Evolutionary conservation across 192 early-diverging fungal species (phyloP).

Genomic region (Pilaira anomala): DNA sequence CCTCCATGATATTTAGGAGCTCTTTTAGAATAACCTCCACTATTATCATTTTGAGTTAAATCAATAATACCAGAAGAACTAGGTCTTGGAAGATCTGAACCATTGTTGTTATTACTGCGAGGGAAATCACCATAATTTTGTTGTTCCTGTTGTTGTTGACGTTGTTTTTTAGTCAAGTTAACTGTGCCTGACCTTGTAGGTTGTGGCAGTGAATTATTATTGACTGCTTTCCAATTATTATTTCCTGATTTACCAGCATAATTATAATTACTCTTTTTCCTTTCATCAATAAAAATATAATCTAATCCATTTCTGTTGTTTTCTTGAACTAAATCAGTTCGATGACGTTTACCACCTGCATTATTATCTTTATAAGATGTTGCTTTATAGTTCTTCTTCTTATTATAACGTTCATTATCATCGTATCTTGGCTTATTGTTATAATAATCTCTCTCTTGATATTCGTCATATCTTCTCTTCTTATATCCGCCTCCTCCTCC

Average conservation of each 20-base stretch:
- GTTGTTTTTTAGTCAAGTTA: neutral
- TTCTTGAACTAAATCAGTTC: neutral
- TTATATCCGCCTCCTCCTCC: too few relatives aligned
- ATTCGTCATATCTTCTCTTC: neutral
- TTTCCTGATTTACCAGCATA: neutral
- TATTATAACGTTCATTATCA: neutral
- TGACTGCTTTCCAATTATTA: neutral
- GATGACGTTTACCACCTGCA: neutral
- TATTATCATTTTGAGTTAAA: neutral
- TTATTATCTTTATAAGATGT: neutral
- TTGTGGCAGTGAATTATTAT: neutral
- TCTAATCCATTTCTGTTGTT: neutral
- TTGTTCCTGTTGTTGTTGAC: neutral
- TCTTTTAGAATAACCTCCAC: neutral
- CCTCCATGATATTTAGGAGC: constrained; percentile 12
- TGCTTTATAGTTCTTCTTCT: neutral
- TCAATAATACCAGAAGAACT: constrained; percentile 12
- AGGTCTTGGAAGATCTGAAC: neutral
- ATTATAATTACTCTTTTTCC: neutral
- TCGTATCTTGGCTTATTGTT: neutral
- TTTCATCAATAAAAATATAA: neutral
- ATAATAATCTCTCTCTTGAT: neutral
- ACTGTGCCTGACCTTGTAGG: constrained; percentile 8
- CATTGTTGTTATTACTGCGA: neutral
- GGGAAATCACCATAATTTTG: constrained; percentile 5